Conservation (phyloP, 331 rosid genomes). For the Erythrophleum ivorense region DNA sequence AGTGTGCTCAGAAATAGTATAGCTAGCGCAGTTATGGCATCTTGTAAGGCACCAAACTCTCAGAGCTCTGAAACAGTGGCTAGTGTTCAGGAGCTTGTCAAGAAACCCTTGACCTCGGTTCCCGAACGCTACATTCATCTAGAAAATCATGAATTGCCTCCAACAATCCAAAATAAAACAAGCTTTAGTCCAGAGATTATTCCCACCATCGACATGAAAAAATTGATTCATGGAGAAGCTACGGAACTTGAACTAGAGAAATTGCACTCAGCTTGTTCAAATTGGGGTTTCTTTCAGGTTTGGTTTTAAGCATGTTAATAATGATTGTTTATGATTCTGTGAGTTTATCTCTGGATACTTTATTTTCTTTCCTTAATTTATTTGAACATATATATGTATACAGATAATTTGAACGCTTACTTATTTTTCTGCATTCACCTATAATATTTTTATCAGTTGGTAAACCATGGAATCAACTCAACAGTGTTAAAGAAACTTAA, state of each 20-base stretch:
- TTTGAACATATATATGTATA: no score
- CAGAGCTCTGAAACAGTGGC: not conserved
- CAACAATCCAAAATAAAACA: not conserved
- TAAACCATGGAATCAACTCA: no score
- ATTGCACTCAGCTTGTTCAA: constrained; percentile 48
- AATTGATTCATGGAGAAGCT: no score
- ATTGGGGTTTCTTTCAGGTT: constrained; percentile 65
- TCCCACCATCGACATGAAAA: constrained; percentile 41
- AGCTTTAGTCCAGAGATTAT: not conserved
- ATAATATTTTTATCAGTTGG: no score
- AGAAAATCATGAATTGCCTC: not conserved
- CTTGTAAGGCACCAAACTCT: not conserved
- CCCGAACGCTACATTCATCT: constrained; percentile 20
- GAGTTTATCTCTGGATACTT: no score
- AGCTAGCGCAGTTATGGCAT: not conserved
- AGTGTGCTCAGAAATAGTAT: no score
- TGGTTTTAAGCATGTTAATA: no score
- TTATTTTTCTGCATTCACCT: not conserved
- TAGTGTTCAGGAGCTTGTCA: not conserved
- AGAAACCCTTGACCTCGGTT: not conserved
- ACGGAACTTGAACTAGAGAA: no score
- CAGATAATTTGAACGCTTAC: no score
- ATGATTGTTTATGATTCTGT: no score
- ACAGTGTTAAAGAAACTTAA: no score
- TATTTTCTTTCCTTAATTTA: no score